These are phyloP conservation scores for Chalciporus chontae DNA, from an alignment of 768 basidiomycete species.

Conservation along the genomic window DNA sequence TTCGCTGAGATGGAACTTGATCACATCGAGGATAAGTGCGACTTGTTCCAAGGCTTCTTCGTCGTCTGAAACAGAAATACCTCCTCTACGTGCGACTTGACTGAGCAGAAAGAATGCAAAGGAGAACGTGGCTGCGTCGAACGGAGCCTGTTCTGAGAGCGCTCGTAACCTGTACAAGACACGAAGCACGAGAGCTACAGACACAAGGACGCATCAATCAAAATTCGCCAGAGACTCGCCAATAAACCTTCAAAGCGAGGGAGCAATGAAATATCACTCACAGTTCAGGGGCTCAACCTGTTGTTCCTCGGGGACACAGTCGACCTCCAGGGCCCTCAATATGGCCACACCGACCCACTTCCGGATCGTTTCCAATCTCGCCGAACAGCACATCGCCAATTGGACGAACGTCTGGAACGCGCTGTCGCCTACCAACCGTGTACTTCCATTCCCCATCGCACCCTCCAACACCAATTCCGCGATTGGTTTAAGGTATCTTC, in stretches of 20 bases:
- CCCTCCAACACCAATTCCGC: constrained; percentile 62
- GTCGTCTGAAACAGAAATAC: constrained; percentile 45
- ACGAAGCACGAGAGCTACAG: constrained; percentile 70
- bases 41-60: constrained; percentile 80
- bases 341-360: constrained; percentile 83
- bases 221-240: background rate
- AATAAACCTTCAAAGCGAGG: background rate
- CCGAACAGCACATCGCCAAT: constrained; percentile 67
- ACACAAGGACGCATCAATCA: background rate
- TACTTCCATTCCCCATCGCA: constrained; percentile 51
- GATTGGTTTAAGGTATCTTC: constrained; percentile 53
- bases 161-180: constrained; percentile 82
- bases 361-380: constrained; percentile 63
- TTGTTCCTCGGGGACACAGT: constrained; percentile 67
- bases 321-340: constrained; percentile 65
- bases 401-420: constrained; percentile 77
- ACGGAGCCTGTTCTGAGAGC: constrained; percentile 74
- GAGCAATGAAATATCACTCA: background rate
- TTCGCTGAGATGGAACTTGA: constrained; percentile 33
- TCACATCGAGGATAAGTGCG: constrained; percentile 50
- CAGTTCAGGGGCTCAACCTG: constrained; percentile 63
- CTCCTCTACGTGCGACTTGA: constrained; percentile 65
- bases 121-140: constrained; percentile 84
- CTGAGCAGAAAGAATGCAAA: constrained; percentile 75
- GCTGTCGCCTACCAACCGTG: constrained; percentile 53